phyloP scores from a whole-genome alignment of 768 basidiomycete species.

The Polyporus arcularius region DNA sequence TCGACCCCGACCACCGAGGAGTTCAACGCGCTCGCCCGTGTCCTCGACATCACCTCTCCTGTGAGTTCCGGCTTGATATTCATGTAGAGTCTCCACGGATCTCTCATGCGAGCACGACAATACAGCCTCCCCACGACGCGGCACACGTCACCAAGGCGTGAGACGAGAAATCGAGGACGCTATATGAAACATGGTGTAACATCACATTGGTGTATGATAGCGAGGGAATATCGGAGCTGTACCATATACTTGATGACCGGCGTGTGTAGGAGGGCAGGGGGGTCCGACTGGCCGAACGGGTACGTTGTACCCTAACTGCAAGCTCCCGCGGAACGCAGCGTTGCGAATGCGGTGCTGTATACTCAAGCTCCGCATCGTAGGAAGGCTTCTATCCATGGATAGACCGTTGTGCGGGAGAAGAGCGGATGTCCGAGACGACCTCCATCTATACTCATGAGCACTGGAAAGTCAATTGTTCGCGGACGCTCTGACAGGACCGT shows the following conservation, averaged over 20 bases:
- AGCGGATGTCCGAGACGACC: too few relatives aligned
- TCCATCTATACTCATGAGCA: too few relatives aligned
- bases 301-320: too few relatives aligned
- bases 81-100: background rate
- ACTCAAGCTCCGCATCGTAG: too few relatives aligned
- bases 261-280: too few relatives aligned
- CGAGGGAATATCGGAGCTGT: conserved; percentile 16
- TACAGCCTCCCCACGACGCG: conserved; percentile 31
- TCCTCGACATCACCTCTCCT: conserved; percentile 27
- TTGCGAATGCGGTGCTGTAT: too few relatives aligned
- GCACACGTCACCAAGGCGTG: conserved; percentile 27
- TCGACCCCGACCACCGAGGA: conserved; percentile 26
- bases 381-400: too few relatives aligned
- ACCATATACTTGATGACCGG: background rate
- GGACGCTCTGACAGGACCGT: too few relatives aligned
- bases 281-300: too few relatives aligned
- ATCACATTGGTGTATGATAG: conserved; percentile 9
- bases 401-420: too few relatives aligned
- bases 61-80: conserved; percentile 11
- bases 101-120: background rate
- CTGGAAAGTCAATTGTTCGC: too few relatives aligned
- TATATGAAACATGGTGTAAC: background rate
- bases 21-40: conserved; percentile 31
- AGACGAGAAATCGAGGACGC: background rate
- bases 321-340: too few relatives aligned